These are phyloP conservation scores for Kandelia obovata DNA, from an alignment of 345 rosid genomes.

Conservation along the genomic window DNA sequence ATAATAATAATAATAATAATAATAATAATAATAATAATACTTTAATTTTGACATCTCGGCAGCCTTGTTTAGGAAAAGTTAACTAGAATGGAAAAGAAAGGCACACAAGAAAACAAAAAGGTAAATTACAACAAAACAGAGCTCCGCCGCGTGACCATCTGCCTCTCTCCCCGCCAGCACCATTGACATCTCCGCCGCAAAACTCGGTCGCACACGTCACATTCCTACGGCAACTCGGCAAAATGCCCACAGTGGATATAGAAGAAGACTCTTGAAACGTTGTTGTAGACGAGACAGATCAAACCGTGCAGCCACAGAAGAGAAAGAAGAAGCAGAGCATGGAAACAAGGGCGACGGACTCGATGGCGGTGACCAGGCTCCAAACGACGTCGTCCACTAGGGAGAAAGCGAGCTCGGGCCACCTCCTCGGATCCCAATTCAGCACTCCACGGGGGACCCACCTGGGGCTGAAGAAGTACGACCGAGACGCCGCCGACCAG, in stretches of 20 bases:
- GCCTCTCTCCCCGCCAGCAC: neutral
- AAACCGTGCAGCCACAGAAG: conserved; percentile 81
- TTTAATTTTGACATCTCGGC: too few species aligned
- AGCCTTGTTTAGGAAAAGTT: too few species aligned
- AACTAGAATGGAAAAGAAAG: neutral
- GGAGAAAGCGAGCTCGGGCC: conserved; percentile 45
- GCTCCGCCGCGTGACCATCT: neutral
- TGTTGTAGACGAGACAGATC: neutral
- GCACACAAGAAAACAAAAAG: too few species aligned
- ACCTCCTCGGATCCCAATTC: conserved; percentile 18
- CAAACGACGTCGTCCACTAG: conserved; percentile 64
- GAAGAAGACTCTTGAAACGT: neutral
- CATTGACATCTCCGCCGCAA: conserved; percentile 8
- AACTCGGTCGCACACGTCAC: neutral
- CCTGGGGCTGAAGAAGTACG: conserved; percentile 13
- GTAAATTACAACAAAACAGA: too few species aligned
- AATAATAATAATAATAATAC: too few species aligned
- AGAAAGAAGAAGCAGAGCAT: conserved; percentile 87
- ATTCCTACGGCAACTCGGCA: neutral
- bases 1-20: too few species aligned
- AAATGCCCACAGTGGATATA: neutral
- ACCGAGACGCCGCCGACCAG: conserved; percentile 6
- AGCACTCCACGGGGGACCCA: conserved; percentile 17
- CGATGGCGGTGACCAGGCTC: conserved; percentile 67
- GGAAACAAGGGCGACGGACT: conserved; percentile 84